These are phyloP conservation scores for Candida gigantensis DNA, from an alignment of 1,139 yeast species.

Conservation along the genomic window DNA sequence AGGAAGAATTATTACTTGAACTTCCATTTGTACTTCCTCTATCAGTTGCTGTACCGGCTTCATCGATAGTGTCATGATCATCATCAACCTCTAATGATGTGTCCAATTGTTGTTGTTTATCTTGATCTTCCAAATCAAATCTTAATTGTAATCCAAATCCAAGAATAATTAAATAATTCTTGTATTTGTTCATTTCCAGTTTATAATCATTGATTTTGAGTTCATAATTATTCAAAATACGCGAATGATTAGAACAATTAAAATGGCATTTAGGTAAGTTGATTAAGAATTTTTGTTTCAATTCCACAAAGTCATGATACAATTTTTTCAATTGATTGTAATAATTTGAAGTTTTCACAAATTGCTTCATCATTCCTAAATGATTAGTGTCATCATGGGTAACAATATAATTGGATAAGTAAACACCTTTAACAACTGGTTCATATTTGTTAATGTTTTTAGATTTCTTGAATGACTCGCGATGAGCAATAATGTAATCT, in stretches of 20 bases:
- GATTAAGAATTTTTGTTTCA: constrained; percentile 33
- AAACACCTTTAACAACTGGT: constrained; percentile 37
- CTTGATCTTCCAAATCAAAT: constrained; percentile 41
- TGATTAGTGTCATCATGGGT: constrained; percentile 30
- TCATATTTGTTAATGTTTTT: constrained; percentile 45
- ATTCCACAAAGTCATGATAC: constrained; percentile 36
- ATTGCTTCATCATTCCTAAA: constrained; percentile 49
- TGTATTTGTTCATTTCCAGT: constrained; percentile 42
- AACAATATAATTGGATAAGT: constrained; percentile 38
- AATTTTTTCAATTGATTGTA: constrained; percentile 42
- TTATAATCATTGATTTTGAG: constrained; percentile 44
- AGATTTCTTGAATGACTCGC: constrained; percentile 36
- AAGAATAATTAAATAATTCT: constrained; percentile 45
- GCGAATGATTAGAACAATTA: constrained; percentile 37
- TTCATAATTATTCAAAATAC: constrained; percentile 40
- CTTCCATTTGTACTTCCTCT: not conserved
- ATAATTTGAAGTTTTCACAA: constrained; percentile 45
- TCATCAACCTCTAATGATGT: constrained; percentile 13
- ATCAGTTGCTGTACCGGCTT: constrained; percentile 1
- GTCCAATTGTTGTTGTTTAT: constrained; percentile 4
- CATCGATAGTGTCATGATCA: constrained; percentile 8
- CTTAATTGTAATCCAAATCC: constrained; percentile 52
- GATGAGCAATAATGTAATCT: constrained; percentile 37
- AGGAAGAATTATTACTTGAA: constrained; percentile 2
- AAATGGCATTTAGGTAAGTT: constrained; percentile 29